A percentile compares a stretch with the other conserved stretches of the same genome.
phyloP scores from a whole-genome alignment of 2,329 filamentous ascomycete species.

The Colletotrichum melonis region DNA sequence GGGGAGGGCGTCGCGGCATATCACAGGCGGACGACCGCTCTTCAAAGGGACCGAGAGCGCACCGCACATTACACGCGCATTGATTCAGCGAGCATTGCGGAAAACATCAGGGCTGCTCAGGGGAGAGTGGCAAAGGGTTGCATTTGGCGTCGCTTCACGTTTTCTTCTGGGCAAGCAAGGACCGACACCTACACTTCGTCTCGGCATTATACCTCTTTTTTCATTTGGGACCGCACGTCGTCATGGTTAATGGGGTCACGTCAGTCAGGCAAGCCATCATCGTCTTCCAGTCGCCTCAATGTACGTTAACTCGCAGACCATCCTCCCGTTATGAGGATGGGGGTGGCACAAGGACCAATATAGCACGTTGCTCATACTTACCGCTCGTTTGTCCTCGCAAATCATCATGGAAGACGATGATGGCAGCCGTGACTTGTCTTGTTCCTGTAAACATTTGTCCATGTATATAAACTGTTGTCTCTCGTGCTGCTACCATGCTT shows the following conservation, averaged over 20 bases:
- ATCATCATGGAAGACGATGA: slow-evolving; percentile 68
- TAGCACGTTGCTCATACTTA: slow-evolving; percentile 55
- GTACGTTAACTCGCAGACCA: slow-evolving; percentile 71
- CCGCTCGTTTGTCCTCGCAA: slow-evolving; percentile 38
- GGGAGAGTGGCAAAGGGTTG: slow-evolving; percentile 47
- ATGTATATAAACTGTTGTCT: slow-evolving; percentile 56
- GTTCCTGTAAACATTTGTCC: slow-evolving; percentile 46
- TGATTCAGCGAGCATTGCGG: slow-evolving; percentile 58
- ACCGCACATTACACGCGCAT: slow-evolving; percentile 35
- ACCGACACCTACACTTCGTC: slow-evolving; percentile 36
- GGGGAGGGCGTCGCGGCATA: slow-evolving; percentile 32
- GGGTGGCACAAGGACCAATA: slow-evolving; percentile 58
- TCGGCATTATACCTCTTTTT: slow-evolving; percentile 39
- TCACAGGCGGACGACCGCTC: slow-evolving; percentile 17
- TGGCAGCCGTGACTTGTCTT: slow-evolving; percentile 69
- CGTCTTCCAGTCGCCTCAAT: slow-evolving; percentile 73
- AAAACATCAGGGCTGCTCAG: slow-evolving; percentile 35
- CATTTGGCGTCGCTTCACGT: slow-evolving; percentile 37
- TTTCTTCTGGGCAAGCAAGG: slow-evolving; percentile 34
- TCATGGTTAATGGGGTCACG: slow-evolving; percentile 54
- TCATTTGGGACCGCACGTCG: slow-evolving; percentile 40
- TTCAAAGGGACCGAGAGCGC: slow-evolving; percentile 24
- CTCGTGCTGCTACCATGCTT: slow-evolving; percentile 37
- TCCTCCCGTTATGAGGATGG: slow-evolving; percentile 41
- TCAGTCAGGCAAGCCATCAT: slow-evolving; percentile 74